These are phyloP conservation scores for Taphrina communis DNA, from an alignment of 1,139 yeast genomes.

Conservation along the genomic window DNA sequence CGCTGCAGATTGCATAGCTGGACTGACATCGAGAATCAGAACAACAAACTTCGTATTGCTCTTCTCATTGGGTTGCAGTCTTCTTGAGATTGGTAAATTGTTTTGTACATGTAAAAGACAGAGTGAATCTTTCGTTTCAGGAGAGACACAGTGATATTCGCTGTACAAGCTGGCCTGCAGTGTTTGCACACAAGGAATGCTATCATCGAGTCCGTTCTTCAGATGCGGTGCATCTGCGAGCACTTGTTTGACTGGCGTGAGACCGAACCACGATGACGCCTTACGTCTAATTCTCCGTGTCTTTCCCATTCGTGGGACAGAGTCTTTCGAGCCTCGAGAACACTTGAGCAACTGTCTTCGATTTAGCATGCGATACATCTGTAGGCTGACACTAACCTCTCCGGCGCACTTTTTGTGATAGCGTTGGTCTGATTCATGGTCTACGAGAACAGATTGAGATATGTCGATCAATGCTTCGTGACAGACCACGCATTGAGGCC, in stretches of 20 bases:
- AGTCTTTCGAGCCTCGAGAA: neutral
- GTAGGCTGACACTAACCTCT: neutral
- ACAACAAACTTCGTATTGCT: neutral
- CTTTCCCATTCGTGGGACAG: neutral
- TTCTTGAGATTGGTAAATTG: neutral
- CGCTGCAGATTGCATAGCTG: neutral
- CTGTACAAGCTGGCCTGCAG: conserved; percentile 4
- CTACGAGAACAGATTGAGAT: neutral
- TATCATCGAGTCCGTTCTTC: neutral
- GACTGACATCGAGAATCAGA: conserved; percentile 3
- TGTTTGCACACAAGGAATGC: neutral
- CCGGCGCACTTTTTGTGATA: neutral
- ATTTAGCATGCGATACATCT: neutral
- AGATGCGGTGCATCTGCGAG: neutral
- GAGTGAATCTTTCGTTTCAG: neutral
- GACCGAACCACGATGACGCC: conserved; percentile 13
- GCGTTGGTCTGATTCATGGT: neutral
- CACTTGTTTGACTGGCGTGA: conserved; percentile 8
- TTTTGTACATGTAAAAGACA: neutral
- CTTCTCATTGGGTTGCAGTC: neutral
- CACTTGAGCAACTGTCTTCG: neutral
- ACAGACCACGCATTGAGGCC: conserved; percentile 4
- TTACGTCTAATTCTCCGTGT: neutral
- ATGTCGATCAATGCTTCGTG: neutral
- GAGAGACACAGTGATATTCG: neutral